These are phyloP conservation scores for Aphanomyces stellatus DNA, from an alignment of 352 stramenopile genomes.

Conservation along the genomic window DNA sequence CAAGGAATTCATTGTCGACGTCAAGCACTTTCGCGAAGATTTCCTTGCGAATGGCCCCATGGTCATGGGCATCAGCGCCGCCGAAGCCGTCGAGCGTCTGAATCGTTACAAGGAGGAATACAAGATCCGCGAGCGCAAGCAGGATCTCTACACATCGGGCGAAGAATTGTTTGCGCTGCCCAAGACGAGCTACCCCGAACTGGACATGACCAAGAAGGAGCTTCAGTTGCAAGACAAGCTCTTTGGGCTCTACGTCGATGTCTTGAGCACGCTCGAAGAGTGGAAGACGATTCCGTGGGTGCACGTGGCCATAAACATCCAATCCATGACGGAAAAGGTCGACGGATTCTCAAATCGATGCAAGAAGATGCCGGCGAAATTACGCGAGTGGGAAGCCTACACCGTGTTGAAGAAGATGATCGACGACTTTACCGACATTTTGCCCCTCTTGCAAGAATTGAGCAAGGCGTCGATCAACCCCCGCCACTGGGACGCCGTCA, in stretches of 20 bases:
- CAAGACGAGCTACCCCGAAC: constrained; percentile 93
- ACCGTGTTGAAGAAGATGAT: constrained; percentile 95
- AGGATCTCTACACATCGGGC: constrained; percentile 93
- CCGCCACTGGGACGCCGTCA: constrained; percentile 96
- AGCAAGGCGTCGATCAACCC: constrained; percentile 95
- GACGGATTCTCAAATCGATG: constrained; percentile 92
- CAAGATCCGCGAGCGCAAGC: constrained; percentile 96
- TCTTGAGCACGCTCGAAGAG: constrained; percentile 94
- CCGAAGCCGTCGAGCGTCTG: constrained; percentile 94
- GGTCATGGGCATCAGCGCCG: constrained; percentile 94
- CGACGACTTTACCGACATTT: constrained; percentile 95
- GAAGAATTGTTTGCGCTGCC: constrained; percentile 96
- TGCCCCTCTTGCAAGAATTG: constrained; percentile 94
- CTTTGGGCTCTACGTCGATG: constrained; percentile 96
- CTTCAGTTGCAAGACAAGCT: constrained; percentile 90
- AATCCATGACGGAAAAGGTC: constrained; percentile 95
- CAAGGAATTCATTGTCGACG: constrained; percentile 94
- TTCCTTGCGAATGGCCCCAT: constrained; percentile 96
- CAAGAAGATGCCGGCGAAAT: constrained; percentile 96
- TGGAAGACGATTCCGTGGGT: constrained; percentile 97
- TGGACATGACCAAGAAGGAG: constrained; percentile 97
- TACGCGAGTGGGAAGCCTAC: constrained; percentile 97
- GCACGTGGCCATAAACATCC: constrained; percentile 89
- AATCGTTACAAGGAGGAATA: constrained; percentile 97
- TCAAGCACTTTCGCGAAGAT: constrained; percentile 93